Evolutionary conservation across 2,329 filamentous ascomycete species (phyloP).

Genomic region (Orbilia javanica): DNA sequence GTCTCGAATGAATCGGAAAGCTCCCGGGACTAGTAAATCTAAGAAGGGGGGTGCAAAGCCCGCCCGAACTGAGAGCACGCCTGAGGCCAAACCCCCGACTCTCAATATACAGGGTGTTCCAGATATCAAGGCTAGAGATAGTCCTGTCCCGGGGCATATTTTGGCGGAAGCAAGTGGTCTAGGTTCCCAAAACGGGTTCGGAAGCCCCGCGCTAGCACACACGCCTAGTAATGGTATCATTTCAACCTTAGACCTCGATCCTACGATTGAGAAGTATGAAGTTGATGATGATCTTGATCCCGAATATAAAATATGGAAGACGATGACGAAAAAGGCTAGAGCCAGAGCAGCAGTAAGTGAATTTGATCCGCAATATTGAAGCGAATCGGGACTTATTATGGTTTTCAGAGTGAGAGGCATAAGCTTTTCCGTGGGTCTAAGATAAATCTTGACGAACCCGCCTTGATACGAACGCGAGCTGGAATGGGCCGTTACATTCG

Average conservation of each 20-base stretch:
- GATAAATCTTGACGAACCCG: constrained; percentile 87
- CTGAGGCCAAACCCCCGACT: constrained; percentile 77
- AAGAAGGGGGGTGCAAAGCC: constrained; percentile 79
- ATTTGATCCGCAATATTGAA: constrained; percentile 6
- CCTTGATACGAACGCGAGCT: constrained; percentile 83
- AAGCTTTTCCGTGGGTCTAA: constrained; percentile 86
- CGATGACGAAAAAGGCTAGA: constrained; percentile 96
- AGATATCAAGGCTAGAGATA: constrained; percentile 67
- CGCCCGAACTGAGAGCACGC: constrained; percentile 82
- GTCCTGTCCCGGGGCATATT: constrained; percentile 63
- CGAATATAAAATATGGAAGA: constrained; percentile 98
- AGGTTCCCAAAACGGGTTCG: constrained; percentile 78
- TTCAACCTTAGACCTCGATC: constrained; percentile 83
- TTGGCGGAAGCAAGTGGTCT: constrained; percentile 70
- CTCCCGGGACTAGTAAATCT: constrained; percentile 81
- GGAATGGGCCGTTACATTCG: constrained; percentile 91
- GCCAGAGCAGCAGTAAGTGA: constrained; percentile 68
- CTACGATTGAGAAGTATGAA: constrained; percentile 73
- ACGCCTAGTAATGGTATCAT: constrained; percentile 71
- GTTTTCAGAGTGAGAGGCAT: constrained; percentile 84
- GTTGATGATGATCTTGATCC: constrained; percentile 79
- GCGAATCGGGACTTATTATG: constrained; percentile 64
- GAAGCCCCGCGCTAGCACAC: constrained; percentile 79
- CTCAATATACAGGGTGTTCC: constrained; percentile 69
- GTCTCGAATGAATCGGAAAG: constrained; percentile 84